Evolutionary conservation across 352 stramenopile genomes (phyloP), one percentile per base, ranked within the genome.

Genomic region (Globisporangium paroecandrum): DNA sequence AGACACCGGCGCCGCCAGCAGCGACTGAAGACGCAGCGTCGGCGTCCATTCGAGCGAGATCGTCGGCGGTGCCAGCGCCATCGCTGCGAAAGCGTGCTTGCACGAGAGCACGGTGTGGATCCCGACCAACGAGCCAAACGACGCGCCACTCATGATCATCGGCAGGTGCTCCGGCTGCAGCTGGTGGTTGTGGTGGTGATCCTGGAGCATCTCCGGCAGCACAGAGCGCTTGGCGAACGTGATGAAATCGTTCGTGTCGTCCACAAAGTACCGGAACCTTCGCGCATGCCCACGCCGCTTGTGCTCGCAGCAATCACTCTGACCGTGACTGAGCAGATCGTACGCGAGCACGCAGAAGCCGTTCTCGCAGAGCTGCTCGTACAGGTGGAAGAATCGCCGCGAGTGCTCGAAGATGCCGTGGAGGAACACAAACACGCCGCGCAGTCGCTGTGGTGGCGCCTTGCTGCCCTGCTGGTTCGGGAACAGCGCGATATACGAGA

Each of bases 211-310:
- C 53, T 73, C 29, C 8, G 74, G 65, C 22, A 82, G 69, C 36
- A 85, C 25, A n/a, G 75, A 29, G 8, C 64, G 58, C 70, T 83
- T 82, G 9, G 74, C 73, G 57, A 83, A 64, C 18, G 57, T 41
- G 36, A 87, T 54, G 51, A 87, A 79, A 25, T 77, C 76, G 59
- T 88, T 82, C 55, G 76, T 78, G 65, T 88, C 80, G 58, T 86
- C 68, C 56, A 88, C 75, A 58, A 88, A 81, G 53, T 83, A 75
- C 4, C 75, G 73, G 58, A 85, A 85, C 20, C 60, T 64, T 10
- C 65, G 38, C 27, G 65, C 70, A 47, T 85, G 75, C 1, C 71
- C 76, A n/a, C 78, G 66, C 18, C 74, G 53, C 15, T 68, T 63
- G n/a, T 76, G 70, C 13, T 72, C 63, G 56, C 77, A 71, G n/a